Base-by-base conservation (phyloP, 345 rosid species). In the Hibiscus tridactylites region DNA sequence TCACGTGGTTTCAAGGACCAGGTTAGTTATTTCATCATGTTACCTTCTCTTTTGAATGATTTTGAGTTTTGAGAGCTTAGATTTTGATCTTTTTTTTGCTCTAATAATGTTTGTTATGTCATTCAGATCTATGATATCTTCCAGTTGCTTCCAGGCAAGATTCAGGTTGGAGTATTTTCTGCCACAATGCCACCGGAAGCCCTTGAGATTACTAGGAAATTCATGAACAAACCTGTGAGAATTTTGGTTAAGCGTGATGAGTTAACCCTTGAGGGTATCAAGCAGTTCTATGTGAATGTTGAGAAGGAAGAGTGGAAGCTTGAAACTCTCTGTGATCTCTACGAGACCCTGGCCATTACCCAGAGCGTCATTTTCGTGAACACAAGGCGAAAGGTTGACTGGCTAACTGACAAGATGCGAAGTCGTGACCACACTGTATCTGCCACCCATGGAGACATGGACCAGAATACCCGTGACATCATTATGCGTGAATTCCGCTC, bases 161-260 rank as follows among this genome's bases (percentile, higher is more conserved):
- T 90, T 74, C 97, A 90, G 79, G 91, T 92, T 7, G 95, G 93
- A 59, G 95, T 89, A 29, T 90, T 92, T 86, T 92, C 97, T 3
- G 98, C 97, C 4, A 92, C 98, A 12, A 90, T 92, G 95, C 98
- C 96, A 4, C 96, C 94, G 0, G 97, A 92, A 74, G 98, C 93
- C 7, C 93, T 92, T 17, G 95, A 92, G 81, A 92, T 92, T 72
- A 90, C 97, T 4, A 88, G 91, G 78, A 92, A 88, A 81, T 90
- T 92, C 74, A 90, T 90, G 97, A 90, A 86, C 77, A 88, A 90
- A 70, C 95, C 97, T 3, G 97, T 89, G 44, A 82, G 97, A 73
- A 90, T 92, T 65, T 81, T 92, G 73, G 97, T 90, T 29, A 92
- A 90, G 82, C 88, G 92, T n/a, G 97, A 92, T 47, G 94, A 90